phyloP scores from a whole-genome alignment of 805 yeast genomes.

The Middelhovenomyces tepae region DNA sequence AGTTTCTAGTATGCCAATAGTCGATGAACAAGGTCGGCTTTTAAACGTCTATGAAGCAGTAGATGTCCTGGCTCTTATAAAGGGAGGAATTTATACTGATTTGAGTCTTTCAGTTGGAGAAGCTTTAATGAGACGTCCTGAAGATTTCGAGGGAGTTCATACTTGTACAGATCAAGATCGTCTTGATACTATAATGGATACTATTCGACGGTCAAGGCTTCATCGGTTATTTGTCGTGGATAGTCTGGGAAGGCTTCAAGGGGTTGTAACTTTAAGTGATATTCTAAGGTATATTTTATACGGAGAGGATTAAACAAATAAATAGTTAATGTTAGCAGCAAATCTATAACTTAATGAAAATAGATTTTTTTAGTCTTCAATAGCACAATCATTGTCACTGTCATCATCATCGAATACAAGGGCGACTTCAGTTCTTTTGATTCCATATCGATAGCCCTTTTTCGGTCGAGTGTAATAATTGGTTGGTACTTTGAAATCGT shows the following conservation, averaged over 20 bases:
- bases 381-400: no score
- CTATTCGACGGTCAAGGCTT: constrained; percentile 80
- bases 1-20: constrained; percentile 90
- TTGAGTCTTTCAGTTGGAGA: constrained; percentile 88
- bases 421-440: no score
- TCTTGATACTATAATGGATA: constrained; percentile 82
- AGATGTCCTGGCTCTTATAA: constrained; percentile 84
- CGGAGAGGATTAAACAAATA: constrained; percentile 34
- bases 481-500: no score
- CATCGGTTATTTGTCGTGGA: constrained; percentile 92
- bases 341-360: no score
- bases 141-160: constrained; percentile 95
- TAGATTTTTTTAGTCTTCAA: no score
- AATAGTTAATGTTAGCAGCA: no score
- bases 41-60: constrained; percentile 93
- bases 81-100: constrained; percentile 91
- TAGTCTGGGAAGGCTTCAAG: constrained; percentile 63
- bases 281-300: constrained; percentile 73
- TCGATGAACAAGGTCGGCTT: constrained; percentile 61
- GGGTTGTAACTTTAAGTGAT: constrained; percentile 87
- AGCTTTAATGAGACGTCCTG: constrained; percentile 86
- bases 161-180: constrained; percentile 87
- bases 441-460: no score
- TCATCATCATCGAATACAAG: no score
- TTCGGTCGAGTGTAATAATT: no score